Evolutionary conservation across 2,329 filamentous ascomycete genomes (phyloP).

Genomic region (Aspergillus candidus): DNA sequence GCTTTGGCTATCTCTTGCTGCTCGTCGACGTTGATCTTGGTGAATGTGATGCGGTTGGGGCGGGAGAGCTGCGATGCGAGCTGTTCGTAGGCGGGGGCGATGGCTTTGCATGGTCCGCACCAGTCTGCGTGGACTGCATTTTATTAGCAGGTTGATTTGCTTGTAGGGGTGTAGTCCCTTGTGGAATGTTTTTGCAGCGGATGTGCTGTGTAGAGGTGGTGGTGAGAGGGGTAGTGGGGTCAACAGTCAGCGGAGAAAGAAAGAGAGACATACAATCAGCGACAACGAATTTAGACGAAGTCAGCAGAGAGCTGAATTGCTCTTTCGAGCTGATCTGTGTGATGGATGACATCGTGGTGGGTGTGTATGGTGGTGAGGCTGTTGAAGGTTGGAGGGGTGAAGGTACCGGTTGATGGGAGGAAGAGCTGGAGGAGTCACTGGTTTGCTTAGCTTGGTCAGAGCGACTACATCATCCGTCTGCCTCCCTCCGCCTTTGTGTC

Average conservation of each 20-base stretch:
- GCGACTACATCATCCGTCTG: too few species aligned
- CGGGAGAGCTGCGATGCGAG: constrained; percentile 66
- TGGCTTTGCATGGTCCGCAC: constrained; percentile 76
- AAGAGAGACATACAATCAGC: constrained; percentile 67
- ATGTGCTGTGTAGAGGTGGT: constrained; percentile 19
- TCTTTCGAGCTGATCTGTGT: constrained; percentile 56
- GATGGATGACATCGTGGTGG: constrained; percentile 37
- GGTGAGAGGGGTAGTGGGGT: constrained; percentile 8
- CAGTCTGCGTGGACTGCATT: constrained; percentile 75
- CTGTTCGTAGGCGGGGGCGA: constrained; percentile 75
- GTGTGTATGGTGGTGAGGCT: constrained; percentile 6
- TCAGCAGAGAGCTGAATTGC: constrained; percentile 64
- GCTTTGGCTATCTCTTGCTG: constrained; percentile 67
- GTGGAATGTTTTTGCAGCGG: constrained; percentile 7
- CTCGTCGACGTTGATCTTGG: constrained; percentile 76
- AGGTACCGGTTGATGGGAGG: constrained; percentile 8
- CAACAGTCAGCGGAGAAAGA: constrained; percentile 5
- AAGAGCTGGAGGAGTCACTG: too few species aligned
- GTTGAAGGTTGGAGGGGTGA: constrained; percentile 12
- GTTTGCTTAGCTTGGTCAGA: too few species aligned
- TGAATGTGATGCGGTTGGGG: constrained; percentile 69
- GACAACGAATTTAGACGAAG: constrained; percentile 71
- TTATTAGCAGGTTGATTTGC: constrained; percentile 6
- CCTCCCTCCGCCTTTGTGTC: too few species aligned
- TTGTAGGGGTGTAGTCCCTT: too few species aligned